Conservation (phyloP, 2,329 filamentous ascomycete genomes). For the Penicillium sp. region DNA sequence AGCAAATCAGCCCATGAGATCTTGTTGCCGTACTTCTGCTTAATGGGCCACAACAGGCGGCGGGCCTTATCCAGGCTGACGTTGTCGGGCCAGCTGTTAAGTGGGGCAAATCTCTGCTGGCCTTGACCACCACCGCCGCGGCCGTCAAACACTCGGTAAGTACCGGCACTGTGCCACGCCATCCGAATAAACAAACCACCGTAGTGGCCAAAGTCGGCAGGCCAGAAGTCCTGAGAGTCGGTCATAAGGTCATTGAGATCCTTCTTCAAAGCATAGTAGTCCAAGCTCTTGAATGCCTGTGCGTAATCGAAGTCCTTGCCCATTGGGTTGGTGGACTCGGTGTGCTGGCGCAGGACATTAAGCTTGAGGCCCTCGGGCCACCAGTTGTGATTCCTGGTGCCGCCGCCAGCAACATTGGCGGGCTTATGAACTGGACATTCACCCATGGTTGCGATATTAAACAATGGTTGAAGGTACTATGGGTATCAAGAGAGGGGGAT, state of each 20-base stretch:
- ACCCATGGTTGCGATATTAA: constrained; percentile 20
- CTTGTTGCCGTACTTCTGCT: constrained; percentile 82
- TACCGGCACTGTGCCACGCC: constrained; percentile 79
- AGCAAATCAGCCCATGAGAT: constrained; percentile 78
- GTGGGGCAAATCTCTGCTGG: constrained; percentile 76
- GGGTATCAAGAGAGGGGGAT: not conserved
- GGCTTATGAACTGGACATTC: constrained; percentile 30
- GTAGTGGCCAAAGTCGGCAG: constrained; percentile 79
- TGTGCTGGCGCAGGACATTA: constrained; percentile 73
- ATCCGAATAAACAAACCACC: constrained; percentile 77
- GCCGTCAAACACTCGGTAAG: constrained; percentile 73
- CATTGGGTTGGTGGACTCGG: constrained; percentile 62
- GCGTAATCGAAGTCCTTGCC: constrained; percentile 70
- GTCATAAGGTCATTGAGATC: constrained; percentile 72
- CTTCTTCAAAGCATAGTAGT: constrained; percentile 72
- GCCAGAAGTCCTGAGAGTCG: constrained; percentile 79
- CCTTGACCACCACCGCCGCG: constrained; percentile 73
- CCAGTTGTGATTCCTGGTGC: constrained; percentile 70
- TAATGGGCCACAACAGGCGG: constrained; percentile 76
- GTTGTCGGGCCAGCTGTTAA: constrained; percentile 83
- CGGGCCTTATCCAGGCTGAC: constrained; percentile 77
- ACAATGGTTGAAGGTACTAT: not conserved
- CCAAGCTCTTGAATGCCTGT: constrained; percentile 69
- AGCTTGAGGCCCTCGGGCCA: constrained; percentile 70
- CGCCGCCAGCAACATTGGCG: constrained; percentile 55